Evolutionary conservation across 352 stramenopile genomes (phyloP), one percentile per base, ranked within the genome.

Genomic region (Phytophthora pinifolia): DNA sequence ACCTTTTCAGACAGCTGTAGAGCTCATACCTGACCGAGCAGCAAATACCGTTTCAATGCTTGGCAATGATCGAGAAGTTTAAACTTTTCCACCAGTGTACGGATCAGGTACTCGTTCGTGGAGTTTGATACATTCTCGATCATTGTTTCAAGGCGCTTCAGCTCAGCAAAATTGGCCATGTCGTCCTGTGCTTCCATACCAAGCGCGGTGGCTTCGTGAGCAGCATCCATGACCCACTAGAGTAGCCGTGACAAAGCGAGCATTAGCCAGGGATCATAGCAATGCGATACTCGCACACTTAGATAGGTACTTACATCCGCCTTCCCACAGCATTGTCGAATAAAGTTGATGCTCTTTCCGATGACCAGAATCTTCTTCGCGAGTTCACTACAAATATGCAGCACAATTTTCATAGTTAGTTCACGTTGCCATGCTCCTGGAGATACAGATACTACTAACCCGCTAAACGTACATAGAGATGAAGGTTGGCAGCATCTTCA

Each of bases 261-360:
- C 14, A 43, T 18, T 29, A 5, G 15, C 42, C 7, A 51, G 36
- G n/a, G 46, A 44, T 12, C 22, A 35, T 2, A 31, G 14, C 2
- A 32, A 41, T 3, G 3, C 14, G 22, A 22, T 12, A 33, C 20
- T n/a, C 2, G 25, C 18, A 45, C 46, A 39, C n/a, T 1, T 36
- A 22, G 47, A 18, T 12, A 53, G 48, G 9, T 2, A 70, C 71
- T 38, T 52, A 91, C 96, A 60, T 96, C 84, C 30, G 78, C 85
- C 66, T 98, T 93, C 9, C 86, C 77, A 44, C 97, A 98, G 74
- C 94, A 98, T 41, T 90, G 75, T 14, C 96, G 87, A 67, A 99
- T 98, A 48, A 99, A 99, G 76, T 99, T 99, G 62, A 99, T 99
- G 36, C 93, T 98, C 67, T 99, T 99, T 33, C 97, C 97, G 35